Percentiles rank a stretch among this genome's conserved stretches.
Conservation (phyloP, 2,329 filamentous ascomycete genomes). For the Pseudocercospora musae region DNA sequence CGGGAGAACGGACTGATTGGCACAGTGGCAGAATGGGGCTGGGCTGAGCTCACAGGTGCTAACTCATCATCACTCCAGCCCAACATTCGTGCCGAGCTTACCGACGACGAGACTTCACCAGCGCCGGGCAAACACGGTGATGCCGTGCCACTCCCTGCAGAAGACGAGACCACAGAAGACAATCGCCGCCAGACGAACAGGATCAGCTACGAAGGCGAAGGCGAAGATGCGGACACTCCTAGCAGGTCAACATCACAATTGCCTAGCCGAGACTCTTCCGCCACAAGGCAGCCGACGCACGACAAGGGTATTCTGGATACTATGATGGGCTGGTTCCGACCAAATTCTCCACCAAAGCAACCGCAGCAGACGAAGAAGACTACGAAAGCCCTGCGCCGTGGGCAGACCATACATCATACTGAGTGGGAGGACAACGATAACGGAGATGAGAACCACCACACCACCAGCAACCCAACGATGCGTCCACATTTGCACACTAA, state of each 20-base stretch:
- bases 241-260: conserved; percentile 14
- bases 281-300: conserved; percentile 8
- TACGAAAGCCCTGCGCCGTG: conserved; percentile 48
- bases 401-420: conserved; percentile 64
- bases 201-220: conserved; percentile 47
- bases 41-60: conserved; percentile 80
- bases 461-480: conserved; percentile 33
- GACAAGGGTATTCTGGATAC: conserved; percentile 44
- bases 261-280: conserved; percentile 9
- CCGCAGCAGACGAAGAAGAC: conserved; percentile 33
- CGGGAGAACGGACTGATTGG: conserved; percentile 89
- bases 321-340: conserved; percentile 73
- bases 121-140: conserved; percentile 29
- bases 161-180: conserved; percentile 64
- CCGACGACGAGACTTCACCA: conserved; percentile 28
- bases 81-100: conserved; percentile 25
- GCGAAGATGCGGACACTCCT: conserved; percentile 27
- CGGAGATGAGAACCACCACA: conserved; percentile 18
- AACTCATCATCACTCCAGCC: conserved; percentile 56
- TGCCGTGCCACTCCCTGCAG: conserved; percentile 66
- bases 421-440: conserved; percentile 33
- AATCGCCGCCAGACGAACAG: conserved; percentile 28
- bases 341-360: conserved; percentile 55
- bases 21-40: conserved; percentile 89
- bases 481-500: conserved; percentile 25